phyloP scores from a whole-genome alignment of 805 yeast species.

The Saccharomycopsis vini region DNA sequence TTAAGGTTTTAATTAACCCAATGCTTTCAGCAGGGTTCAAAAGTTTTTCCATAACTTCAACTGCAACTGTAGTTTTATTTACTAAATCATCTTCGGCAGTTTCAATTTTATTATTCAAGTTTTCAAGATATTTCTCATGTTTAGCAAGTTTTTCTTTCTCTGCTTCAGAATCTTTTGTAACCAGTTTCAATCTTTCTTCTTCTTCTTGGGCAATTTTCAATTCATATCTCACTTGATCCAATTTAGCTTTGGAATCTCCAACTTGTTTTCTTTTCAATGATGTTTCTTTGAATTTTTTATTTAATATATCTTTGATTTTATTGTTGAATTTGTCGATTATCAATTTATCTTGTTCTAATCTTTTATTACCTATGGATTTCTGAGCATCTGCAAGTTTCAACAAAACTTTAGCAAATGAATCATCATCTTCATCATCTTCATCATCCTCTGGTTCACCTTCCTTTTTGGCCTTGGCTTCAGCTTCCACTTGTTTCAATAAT shows the following conservation, averaged over 20 bases:
- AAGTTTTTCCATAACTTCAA: conserved; percentile 65
- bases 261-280: conserved; percentile 56
- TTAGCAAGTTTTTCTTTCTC: conserved; percentile 11
- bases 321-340: conserved; percentile 52
- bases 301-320: conserved; percentile 43
- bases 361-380: conserved; percentile 54
- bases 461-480: conserved; percentile 10
- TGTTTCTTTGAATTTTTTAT: conserved; percentile 53
- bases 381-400: conserved; percentile 48
- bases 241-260: conserved; percentile 57
- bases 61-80: conserved; percentile 69
- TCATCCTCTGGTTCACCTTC: conserved; percentile 18
- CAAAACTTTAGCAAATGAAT: conserved; percentile 45
- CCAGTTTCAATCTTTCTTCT: background rate
- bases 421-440: conserved; percentile 33
- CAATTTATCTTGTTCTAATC: conserved; percentile 61
- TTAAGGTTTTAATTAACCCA: conserved; percentile 54
- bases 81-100: conserved; percentile 70
- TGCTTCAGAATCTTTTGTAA: conserved; percentile 10
- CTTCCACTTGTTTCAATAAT: conserved; percentile 25
- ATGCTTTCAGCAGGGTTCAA: conserved; percentile 60
- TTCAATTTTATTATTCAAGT: conserved; percentile 44
- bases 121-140: conserved; percentile 36
- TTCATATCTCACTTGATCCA: conserved; percentile 62
- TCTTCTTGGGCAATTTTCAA: conserved; percentile 29